phyloP scores from a whole-genome alignment of 257 asterid genomes.

The Solanum etuberosum region DNA sequence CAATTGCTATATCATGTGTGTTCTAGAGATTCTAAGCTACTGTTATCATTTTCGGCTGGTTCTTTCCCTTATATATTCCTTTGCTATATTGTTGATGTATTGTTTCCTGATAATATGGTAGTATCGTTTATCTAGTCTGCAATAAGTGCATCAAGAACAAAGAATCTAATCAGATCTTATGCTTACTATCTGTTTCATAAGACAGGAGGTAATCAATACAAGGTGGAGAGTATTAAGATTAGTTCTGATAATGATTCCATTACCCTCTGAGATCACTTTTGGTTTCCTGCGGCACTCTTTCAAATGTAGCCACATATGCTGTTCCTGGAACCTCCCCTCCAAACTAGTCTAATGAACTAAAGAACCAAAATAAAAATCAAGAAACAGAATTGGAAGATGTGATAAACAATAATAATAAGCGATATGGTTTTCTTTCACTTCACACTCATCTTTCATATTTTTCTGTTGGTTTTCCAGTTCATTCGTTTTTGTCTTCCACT shows the following conservation, averaged over 20 bases:
- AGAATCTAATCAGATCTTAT: not conserved
- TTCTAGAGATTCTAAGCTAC: not conserved
- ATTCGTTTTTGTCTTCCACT: not conserved
- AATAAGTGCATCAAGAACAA: not conserved
- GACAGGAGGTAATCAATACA: not conserved
- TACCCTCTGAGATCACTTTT: not conserved
- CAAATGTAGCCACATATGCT: not conserved
- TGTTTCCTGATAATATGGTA: not conserved
- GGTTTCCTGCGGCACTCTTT: not conserved
- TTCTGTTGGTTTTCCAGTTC: not conserved
- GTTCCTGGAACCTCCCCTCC: not conserved
- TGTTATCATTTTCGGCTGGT: not conserved
- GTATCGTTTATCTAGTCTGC: not conserved
- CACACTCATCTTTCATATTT: not conserved
- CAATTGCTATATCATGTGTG: conserved; percentile 61
- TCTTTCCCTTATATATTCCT: not conserved
- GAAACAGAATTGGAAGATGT: not conserved
- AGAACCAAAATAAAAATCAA: not conserved
- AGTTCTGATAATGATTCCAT: not conserved
- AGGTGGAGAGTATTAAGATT: not conserved
- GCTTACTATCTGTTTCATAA: not conserved
- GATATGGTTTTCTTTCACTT: not conserved
- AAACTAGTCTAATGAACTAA: not conserved
- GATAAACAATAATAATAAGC: not conserved
- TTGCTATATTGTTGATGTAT: not conserved